Base-by-base conservation (phyloP, 1,284 basidiomycete species). In the Cutaneotrichosporon sp. region DNA sequence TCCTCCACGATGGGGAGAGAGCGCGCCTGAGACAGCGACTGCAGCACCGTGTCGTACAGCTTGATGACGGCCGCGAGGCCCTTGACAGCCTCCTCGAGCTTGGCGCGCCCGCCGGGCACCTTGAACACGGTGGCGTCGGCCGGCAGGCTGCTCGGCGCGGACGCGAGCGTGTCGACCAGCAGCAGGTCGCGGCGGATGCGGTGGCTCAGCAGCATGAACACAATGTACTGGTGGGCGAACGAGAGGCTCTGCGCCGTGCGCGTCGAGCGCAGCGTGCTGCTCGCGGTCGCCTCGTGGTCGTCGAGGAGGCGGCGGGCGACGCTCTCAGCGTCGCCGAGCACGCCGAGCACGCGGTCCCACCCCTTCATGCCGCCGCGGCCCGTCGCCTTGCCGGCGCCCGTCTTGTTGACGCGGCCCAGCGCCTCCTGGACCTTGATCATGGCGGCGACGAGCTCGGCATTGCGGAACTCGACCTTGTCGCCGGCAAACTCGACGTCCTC, bases 361-460 rank as follows among this genome's bases (percentile, higher is more conserved):
- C 89, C 87, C 63, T 63, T 72, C 73, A 80, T 76, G 46, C 72
- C 71, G 38, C 73, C 71, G 29, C 64, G 68, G 25, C 72, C 69
- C 18, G 18, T 38, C 11, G 45, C 46, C 58, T 69, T 66, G 71
- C 78, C 58, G 88, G 77, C 67, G 82, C 84, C 60, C n/a, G n/a
- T n/a, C 62, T 72, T 73, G 42, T 67, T 56, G 42, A 83, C 67
- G 38, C 66, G 75, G n/a, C 67, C 73, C 70, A 94, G 86, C 3
- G 89, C 91, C 14, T 88, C 86, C 72, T 94, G 90, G 4, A 95
- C 90, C 69, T 87, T 89, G 62, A 92, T 79, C 64, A 97, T 82
- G 20, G 90, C 90, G 70, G 91, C 90, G 54, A 97, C 92, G 54
- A 99, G 81, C 80, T 99, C 94, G 0, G 93, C 91, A 70, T 89